Conservation (phyloP, 768 basidiomycete genomes). For the Agrocybe chaxingu region DNA sequence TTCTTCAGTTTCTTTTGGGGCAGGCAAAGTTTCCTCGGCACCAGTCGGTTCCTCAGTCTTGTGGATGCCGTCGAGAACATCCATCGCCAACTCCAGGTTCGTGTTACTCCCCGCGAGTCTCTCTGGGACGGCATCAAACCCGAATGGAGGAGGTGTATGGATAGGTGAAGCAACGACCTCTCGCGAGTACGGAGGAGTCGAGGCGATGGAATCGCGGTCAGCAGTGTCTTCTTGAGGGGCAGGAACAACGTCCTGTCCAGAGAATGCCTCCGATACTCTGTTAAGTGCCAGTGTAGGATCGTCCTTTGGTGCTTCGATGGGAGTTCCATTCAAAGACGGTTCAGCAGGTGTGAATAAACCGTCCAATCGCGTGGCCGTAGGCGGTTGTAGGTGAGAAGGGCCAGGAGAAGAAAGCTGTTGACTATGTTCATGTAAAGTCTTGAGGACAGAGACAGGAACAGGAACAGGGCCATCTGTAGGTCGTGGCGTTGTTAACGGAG, state of each 20-base stretch:
- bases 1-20: neutral
- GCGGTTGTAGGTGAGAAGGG: neutral
- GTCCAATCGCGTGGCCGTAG: constrained; percentile 11
- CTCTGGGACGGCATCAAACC: too few species aligned
- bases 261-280: constrained; percentile 1
- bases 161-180: too few species aligned
- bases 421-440: constrained; percentile 12
- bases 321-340: neutral
- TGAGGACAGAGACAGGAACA: constrained; percentile 19
- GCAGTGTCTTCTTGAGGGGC: neutral
- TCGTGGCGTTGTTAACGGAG: constrained; percentile 19
- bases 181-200: too few species aligned
- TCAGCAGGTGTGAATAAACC: constrained; percentile 37
- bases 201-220: too few species aligned
- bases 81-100: too few species aligned
- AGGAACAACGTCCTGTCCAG: neutral
- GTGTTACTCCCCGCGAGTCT: too few species aligned
- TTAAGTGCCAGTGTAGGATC: neutral
- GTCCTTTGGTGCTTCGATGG: neutral
- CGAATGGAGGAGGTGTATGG: too few species aligned
- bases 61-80: too few species aligned
- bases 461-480: constrained; percentile 13
- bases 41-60: too few species aligned
- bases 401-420: neutral
- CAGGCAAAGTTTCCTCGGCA: too few species aligned